A percentile compares a stretch with the other conserved stretches of the same genome.
Conservation (phyloP, 306 rosid species). For the Trifolium fragiferum region DNA sequence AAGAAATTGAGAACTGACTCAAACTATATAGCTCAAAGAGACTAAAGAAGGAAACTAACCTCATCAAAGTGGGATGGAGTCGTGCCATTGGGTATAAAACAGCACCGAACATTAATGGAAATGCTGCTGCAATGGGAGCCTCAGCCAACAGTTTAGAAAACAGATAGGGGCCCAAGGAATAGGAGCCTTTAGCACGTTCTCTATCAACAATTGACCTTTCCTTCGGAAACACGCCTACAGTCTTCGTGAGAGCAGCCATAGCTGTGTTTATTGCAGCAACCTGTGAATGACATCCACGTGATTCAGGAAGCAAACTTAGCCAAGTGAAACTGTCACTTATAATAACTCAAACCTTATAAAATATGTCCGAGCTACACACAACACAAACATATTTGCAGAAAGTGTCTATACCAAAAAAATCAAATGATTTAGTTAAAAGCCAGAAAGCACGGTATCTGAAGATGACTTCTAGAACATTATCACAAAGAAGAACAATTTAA, state of each 20-base stretch:
- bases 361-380: slow-evolving; percentile 23
- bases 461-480: slow-evolving; percentile 4
- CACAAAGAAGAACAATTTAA: neutral
- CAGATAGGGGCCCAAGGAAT: slow-evolving; percentile 87
- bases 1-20: slow-evolving; percentile 21
- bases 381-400: slow-evolving; percentile 8
- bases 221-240: slow-evolving; percentile 85
- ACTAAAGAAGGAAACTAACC: slow-evolving; percentile 52
- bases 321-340: slow-evolving; percentile 29
- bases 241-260: slow-evolving; percentile 98
- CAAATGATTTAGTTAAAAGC: slow-evolving; percentile 22
- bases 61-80: slow-evolving; percentile 80
- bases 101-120: slow-evolving; percentile 89
- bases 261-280: slow-evolving; percentile 98
- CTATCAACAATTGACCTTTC: slow-evolving; percentile 91
- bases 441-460: slow-evolving; percentile 9
- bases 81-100: slow-evolving; percentile 95
- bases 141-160: slow-evolving; percentile 91
- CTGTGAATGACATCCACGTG: slow-evolving; percentile 54
- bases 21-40: slow-evolving; percentile 26
- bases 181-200: slow-evolving; percentile 88
- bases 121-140: slow-evolving; percentile 89
- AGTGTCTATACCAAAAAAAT: slow-evolving; percentile 14
- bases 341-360: too few species aligned
- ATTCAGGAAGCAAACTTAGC: slow-evolving; percentile 38